phyloP scores from a whole-genome alignment of 345 rosid genomes.

The Nasturtium officinale region DNA sequence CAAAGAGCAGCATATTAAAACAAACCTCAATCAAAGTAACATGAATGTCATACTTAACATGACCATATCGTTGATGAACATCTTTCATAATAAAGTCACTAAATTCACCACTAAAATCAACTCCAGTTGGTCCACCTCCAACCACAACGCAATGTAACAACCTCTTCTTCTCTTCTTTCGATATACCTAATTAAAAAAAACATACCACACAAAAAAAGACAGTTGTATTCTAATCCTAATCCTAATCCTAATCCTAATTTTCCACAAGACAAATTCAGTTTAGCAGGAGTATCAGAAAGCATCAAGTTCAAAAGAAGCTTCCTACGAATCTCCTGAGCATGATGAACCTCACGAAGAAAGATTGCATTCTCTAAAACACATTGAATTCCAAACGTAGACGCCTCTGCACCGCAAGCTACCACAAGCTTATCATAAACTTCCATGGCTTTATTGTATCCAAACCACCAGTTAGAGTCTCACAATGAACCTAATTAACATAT shows the following conservation, averaged over 20 bases:
- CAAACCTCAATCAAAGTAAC: constrained; percentile 96
- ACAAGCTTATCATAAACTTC: constrained; percentile 93
- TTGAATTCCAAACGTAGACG: constrained; percentile 80
- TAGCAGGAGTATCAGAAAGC: constrained; percentile 95
- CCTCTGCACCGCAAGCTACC: constrained; percentile 85
- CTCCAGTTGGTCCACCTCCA: constrained; percentile 98
- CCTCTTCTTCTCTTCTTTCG: constrained; percentile 80
- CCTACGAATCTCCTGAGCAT: constrained; percentile 93
- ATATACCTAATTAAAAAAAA: constrained; percentile 49
- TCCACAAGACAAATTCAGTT: neutral
- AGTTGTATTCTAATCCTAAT: neutral
- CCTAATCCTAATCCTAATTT: neutral
- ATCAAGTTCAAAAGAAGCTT: constrained; percentile 86
- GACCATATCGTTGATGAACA: constrained; percentile 82
- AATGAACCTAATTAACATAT: constrained; percentile 86
- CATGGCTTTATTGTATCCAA: constrained; percentile 55
- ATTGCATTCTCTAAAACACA: constrained; percentile 77
- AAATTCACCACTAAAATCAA: constrained; percentile 95
- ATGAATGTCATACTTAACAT: constrained; percentile 79
- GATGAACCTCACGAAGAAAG: constrained; percentile 88
- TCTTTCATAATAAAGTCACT: constrained; percentile 90
- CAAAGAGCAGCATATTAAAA: constrained; percentile 16
- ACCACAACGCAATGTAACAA: constrained; percentile 91
- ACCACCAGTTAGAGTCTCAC: constrained; percentile 81
- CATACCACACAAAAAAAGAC: neutral